A percentile compares a stretch with the other conserved stretches of the same genome.
Conservation (phyloP, 176 grass and related monocot species). For the Bromus sterilis region DNA sequence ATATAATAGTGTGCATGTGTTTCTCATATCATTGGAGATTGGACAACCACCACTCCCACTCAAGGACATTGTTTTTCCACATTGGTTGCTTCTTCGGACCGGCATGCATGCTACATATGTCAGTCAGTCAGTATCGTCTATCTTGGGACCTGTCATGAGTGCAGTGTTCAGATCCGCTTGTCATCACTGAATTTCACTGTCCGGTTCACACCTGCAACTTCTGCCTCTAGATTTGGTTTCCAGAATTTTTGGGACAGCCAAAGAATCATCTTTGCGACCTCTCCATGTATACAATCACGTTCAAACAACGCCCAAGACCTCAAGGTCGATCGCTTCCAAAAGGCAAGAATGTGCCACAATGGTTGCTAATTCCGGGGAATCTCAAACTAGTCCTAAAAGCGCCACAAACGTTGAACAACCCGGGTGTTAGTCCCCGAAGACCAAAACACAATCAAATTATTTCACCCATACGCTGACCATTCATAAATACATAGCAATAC, state of each 20-base stretch:
- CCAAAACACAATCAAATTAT: too few relatives aligned
- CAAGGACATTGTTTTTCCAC: slow-evolving; percentile 1
- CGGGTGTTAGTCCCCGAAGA: too few relatives aligned
- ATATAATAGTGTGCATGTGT: background rate
- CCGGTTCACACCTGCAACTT: background rate
- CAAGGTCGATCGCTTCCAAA: too few relatives aligned
- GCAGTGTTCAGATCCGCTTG: background rate
- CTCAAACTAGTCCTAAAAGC: too few relatives aligned
- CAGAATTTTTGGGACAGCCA: background rate
- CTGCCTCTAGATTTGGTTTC: background rate
- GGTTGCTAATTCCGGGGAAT: too few relatives aligned
- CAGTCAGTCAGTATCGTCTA: background rate
- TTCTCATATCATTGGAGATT: background rate
- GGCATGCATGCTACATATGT: background rate
- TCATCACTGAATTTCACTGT: background rate
- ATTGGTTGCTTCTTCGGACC: slow-evolving; percentile 31
- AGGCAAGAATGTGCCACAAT: too few relatives aligned
- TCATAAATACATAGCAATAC: too few relatives aligned
- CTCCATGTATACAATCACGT: background rate
- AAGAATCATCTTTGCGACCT: background rate
- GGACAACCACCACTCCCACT: background rate
- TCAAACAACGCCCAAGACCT: background rate
- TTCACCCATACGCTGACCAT: too few relatives aligned
- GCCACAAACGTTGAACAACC: too few relatives aligned
- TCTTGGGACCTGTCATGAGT: background rate